phyloP scores from a whole-genome alignment of 1,139 yeast genomes.

The Candida glucosophila region DNA sequence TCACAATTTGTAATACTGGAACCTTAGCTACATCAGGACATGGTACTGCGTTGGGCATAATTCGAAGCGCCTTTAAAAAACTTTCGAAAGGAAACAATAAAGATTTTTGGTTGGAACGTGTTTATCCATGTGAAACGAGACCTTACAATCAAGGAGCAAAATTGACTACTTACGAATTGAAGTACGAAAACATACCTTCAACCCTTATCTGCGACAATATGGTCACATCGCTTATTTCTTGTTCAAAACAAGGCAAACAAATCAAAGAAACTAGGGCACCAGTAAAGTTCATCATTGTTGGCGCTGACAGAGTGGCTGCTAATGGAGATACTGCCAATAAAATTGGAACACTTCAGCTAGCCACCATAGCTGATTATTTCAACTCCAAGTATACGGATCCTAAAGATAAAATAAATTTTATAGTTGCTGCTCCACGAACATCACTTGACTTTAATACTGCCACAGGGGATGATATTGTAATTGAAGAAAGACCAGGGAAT shows the following conservation, averaged over 20 bases:
- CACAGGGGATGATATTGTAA: slow-evolving; percentile 65
- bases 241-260: slow-evolving; percentile 13
- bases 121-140: slow-evolving; percentile 86
- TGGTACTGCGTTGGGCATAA: slow-evolving; percentile 92
- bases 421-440: slow-evolving; percentile 93
- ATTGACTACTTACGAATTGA: slow-evolving; percentile 82
- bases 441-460: slow-evolving; percentile 67
- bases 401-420: slow-evolving; percentile 55
- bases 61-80: slow-evolving; percentile 56
- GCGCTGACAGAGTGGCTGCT: slow-evolving; percentile 90
- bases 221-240: slow-evolving; percentile 65
- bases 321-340: slow-evolving; percentile 96
- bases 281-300: slow-evolving; percentile 84
- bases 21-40: slow-evolving; percentile 95
- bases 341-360: slow-evolving; percentile 90
- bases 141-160: slow-evolving; percentile 97
- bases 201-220: slow-evolving; percentile 86
- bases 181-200: slow-evolving; percentile 79
- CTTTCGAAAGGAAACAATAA: slow-evolving; percentile 21
- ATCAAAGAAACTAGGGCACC: slow-evolving; percentile 35
- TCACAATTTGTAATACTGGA: slow-evolving; percentile 83
- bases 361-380: slow-evolving; percentile 48
- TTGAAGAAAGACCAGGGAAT: slow-evolving; percentile 77
- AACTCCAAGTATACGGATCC: slow-evolving; percentile 31
- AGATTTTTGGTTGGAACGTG: slow-evolving; percentile 49